phyloP scores from a whole-genome alignment of 768 basidiomycete genomes.

The Leucocoprinus leucothites region DNA sequence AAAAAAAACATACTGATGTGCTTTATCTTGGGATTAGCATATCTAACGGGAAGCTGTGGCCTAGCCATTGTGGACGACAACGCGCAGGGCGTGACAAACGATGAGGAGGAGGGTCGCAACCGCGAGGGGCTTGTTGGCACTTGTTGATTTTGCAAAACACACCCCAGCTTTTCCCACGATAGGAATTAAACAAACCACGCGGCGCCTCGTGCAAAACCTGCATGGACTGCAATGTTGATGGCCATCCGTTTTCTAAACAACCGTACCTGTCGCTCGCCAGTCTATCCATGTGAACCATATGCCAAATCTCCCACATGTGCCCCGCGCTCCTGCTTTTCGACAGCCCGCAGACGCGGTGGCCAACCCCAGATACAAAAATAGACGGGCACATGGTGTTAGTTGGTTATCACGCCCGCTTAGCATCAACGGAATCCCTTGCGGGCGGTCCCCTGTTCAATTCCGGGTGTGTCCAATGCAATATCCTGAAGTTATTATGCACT shows the following conservation, averaged over 20 bases:
- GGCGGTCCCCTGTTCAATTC: neutral
- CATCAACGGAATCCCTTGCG: neutral
- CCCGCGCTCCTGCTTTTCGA: too few relatives aligned
- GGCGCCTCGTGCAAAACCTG: too few relatives aligned
- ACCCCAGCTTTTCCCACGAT: slow-evolving; percentile 28
- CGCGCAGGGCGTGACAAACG: slow-evolving; percentile 8
- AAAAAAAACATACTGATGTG: slow-evolving; percentile 32
- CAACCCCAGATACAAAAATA: too few relatives aligned
- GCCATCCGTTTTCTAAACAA: too few relatives aligned
- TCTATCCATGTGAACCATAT: too few relatives aligned
- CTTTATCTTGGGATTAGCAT: slow-evolving; percentile 49
- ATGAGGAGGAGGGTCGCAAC: slow-evolving; percentile 16
- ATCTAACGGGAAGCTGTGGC: slow-evolving; percentile 49
- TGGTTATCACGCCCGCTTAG: slow-evolving; percentile 1
- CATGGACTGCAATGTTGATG: too few relatives aligned
- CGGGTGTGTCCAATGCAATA: neutral
- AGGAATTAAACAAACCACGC: slow-evolving; percentile 23
- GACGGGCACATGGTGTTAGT: neutral
- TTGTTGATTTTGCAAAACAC: slow-evolving; percentile 15
- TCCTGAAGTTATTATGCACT: too few relatives aligned
- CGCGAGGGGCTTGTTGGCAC: slow-evolving; percentile 12
- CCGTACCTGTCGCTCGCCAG: too few relatives aligned
- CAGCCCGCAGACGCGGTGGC: too few relatives aligned
- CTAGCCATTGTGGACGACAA: slow-evolving; percentile 34
- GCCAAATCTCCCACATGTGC: too few relatives aligned